A percentile compares a stretch with the other conserved stretches of the same genome.
Conservation (phyloP, 129 eudicot species). For the Gnaphalium uliginosum region DNA sequence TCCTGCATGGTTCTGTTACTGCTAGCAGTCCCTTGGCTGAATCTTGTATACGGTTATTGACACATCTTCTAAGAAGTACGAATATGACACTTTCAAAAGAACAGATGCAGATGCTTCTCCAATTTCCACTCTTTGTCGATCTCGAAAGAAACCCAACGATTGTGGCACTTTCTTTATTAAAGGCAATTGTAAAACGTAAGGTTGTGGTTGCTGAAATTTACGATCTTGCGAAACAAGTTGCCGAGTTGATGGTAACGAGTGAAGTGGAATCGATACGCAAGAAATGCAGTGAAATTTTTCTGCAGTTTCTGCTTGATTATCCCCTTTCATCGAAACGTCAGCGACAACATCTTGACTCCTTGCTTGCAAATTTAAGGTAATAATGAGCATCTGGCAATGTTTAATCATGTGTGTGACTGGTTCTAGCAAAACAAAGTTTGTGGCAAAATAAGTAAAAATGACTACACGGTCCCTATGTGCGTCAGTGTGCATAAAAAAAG, state of each 20-base stretch:
- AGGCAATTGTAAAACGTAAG: constrained; percentile 65
- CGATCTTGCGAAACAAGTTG: constrained; percentile 64
- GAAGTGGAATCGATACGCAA: constrained; percentile 65
- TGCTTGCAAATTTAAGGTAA: constrained; percentile 68
- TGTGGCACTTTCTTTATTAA: constrained; percentile 77
- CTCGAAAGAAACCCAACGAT: constrained; percentile 74
- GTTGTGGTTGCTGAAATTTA: constrained; percentile 75
- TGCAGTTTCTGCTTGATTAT: constrained; percentile 72
- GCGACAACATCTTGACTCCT: constrained; percentile 64
- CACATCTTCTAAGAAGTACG: constrained; percentile 65
- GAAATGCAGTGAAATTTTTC: constrained; percentile 69
- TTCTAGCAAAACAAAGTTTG: too few species aligned
- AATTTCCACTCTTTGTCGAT: constrained; percentile 78
- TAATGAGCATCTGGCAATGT: not conserved
- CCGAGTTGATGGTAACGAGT: constrained; percentile 75
- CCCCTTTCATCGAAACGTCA: constrained; percentile 51
- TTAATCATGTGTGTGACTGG: not conserved
- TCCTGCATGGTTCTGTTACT: constrained; percentile 65
- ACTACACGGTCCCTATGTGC: too few species aligned
- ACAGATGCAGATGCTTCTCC: constrained; percentile 79
- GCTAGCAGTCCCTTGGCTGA: constrained; percentile 59
- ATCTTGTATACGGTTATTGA: constrained; percentile 71
- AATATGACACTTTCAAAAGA: constrained; percentile 63
- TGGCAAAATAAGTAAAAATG: too few species aligned
- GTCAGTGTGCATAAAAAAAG: too few species aligned